These are phyloP conservation scores for Chlorella sorokiniana DNA, from an alignment of 139 green algal species.

Conservation along the genomic window DNA sequence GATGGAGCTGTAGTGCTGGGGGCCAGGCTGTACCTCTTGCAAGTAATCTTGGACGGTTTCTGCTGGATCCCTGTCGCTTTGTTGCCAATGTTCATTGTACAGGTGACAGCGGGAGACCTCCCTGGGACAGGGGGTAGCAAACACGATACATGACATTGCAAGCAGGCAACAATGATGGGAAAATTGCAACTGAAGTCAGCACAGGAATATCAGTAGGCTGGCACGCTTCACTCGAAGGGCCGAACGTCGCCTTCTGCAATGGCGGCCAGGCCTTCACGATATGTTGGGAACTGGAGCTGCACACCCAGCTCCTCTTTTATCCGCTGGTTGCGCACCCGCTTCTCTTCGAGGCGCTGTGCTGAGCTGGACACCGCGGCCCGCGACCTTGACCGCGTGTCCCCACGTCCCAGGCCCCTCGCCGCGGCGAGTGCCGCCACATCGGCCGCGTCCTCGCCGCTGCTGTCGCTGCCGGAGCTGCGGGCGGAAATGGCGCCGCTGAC, in stretches of 20 bases:
- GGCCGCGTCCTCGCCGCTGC: background rate
- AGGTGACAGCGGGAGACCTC: too few relatives aligned
- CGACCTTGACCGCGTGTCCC: background rate
- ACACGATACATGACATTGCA: too few relatives aligned
- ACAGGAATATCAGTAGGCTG: background rate
- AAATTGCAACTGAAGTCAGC: background rate
- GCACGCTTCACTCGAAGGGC: slow-evolving; percentile 32
- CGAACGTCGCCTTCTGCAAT: slow-evolving; percentile 46
- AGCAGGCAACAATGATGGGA: too few relatives aligned
- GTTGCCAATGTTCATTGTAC: too few relatives aligned
- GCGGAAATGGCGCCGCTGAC: background rate
- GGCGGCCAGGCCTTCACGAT: slow-evolving; percentile 63
- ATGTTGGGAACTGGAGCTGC: slow-evolving; percentile 63
- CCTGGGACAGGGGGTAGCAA: too few relatives aligned
- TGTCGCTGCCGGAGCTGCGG: background rate
- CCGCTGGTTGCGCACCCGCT: slow-evolving; percentile 68
- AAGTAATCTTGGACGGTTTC: too few relatives aligned
- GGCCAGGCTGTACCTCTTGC: too few relatives aligned
- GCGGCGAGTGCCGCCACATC: background rate
- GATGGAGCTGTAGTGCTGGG: too few relatives aligned
- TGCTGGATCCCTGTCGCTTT: too few relatives aligned
- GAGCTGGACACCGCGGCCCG: background rate
- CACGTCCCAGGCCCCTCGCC: background rate
- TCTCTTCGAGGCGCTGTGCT: slow-evolving; percentile 46
- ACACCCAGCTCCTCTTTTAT: slow-evolving; percentile 68